Percentiles rank a stretch among this genome's conserved stretches.
These are phyloP conservation scores for Tylopilus rubrobrunneus DNA, from an alignment of 768 basidiomycete species.

Conservation along the genomic window DNA sequence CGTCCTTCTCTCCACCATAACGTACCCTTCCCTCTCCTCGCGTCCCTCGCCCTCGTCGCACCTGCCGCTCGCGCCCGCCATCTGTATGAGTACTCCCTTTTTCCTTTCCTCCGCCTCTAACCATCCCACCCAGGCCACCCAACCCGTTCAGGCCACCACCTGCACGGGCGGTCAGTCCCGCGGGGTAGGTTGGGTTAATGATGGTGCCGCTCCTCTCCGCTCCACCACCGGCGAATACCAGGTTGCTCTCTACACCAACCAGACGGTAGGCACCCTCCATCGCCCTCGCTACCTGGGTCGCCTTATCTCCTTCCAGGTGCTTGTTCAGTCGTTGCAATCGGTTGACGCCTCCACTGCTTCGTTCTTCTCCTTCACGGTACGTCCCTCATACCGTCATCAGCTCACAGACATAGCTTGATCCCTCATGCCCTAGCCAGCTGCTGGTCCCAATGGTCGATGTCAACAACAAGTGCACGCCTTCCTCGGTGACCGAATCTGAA, in stretches of 20 bases:
- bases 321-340: too few relatives aligned
- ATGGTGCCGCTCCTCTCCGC: too few relatives aligned
- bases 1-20: neutral
- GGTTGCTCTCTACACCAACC: too few relatives aligned
- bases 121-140: constrained; percentile 37
- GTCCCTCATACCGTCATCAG: too few relatives aligned
- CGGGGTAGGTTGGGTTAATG: constrained; percentile 27
- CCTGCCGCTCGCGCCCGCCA: constrained; percentile 8
- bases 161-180: constrained; percentile 56
- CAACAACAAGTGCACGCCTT: constrained; percentile 44
- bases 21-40: constrained; percentile 13
- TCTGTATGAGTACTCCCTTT: constrained; percentile 17
- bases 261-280: too few relatives aligned
- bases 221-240: too few relatives aligned
- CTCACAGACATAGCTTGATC: too few relatives aligned
- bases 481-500: neutral
- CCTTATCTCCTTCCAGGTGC: too few relatives aligned
- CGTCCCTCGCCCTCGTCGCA: constrained; percentile 18
- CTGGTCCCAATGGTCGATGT: constrained; percentile 43
- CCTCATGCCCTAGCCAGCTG: constrained; percentile 40
- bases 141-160: constrained; percentile 39
- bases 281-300: too few relatives aligned
- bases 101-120: neutral
- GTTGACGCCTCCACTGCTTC: too few relatives aligned
- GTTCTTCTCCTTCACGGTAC: too few relatives aligned